Evolutionary conservation across 2,329 filamentous ascomycete genomes (phyloP).

Genomic region (Daldinia sp.): DNA sequence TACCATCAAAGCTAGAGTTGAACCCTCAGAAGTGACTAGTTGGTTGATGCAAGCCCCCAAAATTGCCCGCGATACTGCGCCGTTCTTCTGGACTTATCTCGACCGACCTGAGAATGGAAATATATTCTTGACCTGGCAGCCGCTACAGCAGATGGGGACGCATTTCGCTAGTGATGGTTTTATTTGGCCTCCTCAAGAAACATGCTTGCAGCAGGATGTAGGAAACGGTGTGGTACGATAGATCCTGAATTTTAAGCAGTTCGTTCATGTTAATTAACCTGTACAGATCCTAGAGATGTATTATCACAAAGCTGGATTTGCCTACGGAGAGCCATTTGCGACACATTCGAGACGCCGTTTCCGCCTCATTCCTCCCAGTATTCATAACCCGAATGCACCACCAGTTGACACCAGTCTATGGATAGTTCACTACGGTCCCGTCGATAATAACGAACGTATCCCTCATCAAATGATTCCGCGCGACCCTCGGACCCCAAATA

Average conservation of each 20-base stretch:
- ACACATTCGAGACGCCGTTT: constrained; percentile 85
- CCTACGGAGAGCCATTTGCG: constrained; percentile 76
- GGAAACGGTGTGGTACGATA: constrained; percentile 63
- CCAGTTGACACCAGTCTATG: constrained; percentile 83
- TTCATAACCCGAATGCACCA: constrained; percentile 73
- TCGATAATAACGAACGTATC: constrained; percentile 77
- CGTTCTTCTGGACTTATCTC: constrained; percentile 94
- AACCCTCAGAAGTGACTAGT: constrained; percentile 79
- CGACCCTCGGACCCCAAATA: constrained; percentile 66
- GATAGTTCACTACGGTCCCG: constrained; percentile 88
- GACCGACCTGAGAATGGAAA: constrained; percentile 83
- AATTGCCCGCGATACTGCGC: constrained; percentile 82
- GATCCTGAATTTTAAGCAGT: constrained; percentile 7
- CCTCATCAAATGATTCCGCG: constrained; percentile 73
- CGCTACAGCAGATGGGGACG: constrained; percentile 72
- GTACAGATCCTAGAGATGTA: constrained; percentile 85
- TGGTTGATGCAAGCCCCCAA: constrained; percentile 86
- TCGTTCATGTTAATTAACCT: constrained; percentile 31
- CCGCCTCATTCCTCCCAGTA: constrained; percentile 77
- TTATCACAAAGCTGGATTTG: constrained; percentile 82
- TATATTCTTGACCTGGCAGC: constrained; percentile 89
- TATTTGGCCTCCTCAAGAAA: constrained; percentile 86
- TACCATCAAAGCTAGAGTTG: constrained; percentile 74
- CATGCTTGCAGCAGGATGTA: constrained; percentile 76
- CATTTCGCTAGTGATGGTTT: constrained; percentile 92